Base-by-base conservation (phyloP, 371 early-diverging fungal species). In the Entomophthora muscae region DNA sequence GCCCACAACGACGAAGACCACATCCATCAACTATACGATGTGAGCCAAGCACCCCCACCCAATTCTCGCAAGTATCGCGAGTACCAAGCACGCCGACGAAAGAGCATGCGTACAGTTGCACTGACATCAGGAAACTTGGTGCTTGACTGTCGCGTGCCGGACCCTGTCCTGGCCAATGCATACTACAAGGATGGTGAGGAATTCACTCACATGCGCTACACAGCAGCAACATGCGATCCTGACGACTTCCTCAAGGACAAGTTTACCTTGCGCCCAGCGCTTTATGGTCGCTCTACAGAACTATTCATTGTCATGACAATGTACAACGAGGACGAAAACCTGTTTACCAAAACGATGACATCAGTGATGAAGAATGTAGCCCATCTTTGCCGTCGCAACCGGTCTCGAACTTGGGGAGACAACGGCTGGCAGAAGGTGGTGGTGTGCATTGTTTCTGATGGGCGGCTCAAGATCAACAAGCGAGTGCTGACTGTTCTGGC, bases 341-440 rank as follows among this genome's bases (percentile, higher is more conserved):
- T 88, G 21, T 86, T 89, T 69, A 77, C 77, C 64, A 76, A 84
- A 63, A 84, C 89, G 1, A 83, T 88, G 83, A 75, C 79, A 55
- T 83, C 83, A n/a, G 75, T 89, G n/a, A 80, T 83, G 76, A 86
- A 83, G 62, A 91, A 91, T 69, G 83, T 91, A 64, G 77, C 81
- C 0, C 79, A 88, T 66, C 70, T 90, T 24, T 88, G 88, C 64
- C 73, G 75, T 0, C 80, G 83, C 57, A 71, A 73, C 42, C 70
- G 78, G 23, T 78, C 80, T 0, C 65, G 68, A n/a, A 72, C 76
- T 22, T 88, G 89, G 89, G 85, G 82, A 7, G 71, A 78, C 0
- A 82, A 85, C 21, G 83, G 85, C 0, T 91, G 91, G 91, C 79
- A 86, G 65, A 88, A 89, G 66, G 78, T 89, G 3, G 87, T 88